A percentile compares a stretch with the other conserved stretches of the same genome.
Conservation (phyloP, 768 basidiomycete species). For the Phaeotremella skinneri region DNA sequence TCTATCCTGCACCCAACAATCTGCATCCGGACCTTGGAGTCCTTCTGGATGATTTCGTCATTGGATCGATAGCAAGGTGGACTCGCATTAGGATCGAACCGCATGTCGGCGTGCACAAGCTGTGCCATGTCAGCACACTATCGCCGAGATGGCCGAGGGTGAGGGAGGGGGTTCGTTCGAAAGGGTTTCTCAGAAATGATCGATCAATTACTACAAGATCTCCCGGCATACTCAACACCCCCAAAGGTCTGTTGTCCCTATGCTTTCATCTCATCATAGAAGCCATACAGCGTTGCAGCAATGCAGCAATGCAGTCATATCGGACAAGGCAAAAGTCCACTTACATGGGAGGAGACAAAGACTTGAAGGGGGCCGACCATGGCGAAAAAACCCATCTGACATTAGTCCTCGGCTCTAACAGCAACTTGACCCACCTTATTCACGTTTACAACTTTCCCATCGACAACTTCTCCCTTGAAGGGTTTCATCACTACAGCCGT, state of each 20-base stretch:
- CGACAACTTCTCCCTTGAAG: conserved; percentile 99
- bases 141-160: not conserved
- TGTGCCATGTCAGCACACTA: conserved; percentile 47
- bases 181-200: conserved; percentile 37
- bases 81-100: conserved; percentile 91
- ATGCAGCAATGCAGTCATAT: too few species aligned
- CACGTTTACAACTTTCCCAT: conserved; percentile 91
- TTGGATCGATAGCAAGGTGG: conserved; percentile 95
- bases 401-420: conserved; percentile 3
- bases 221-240: conserved; percentile 52
- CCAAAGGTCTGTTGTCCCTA: conserved; percentile 52
- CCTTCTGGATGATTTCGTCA: conserved; percentile 75
- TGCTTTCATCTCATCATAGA: conserved; percentile 51
- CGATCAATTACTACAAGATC: conserved; percentile 54
- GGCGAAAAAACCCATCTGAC: conserved; percentile 96
- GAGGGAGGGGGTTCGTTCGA: not conserved
- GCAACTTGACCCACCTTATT: conserved; percentile 67
- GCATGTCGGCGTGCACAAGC: conserved; percentile 92
- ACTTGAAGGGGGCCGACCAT: conserved; percentile 91
- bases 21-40: conserved; percentile 85
- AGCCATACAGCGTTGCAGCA: conserved; percentile 5
- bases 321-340: conserved; percentile 31
- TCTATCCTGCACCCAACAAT: conserved; percentile 98
- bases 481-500: conserved; percentile 98
- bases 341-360: conserved; percentile 92